phyloP scores from a whole-genome alignment of 352 stramenopile species.

The Globisporangium lucens region DNA sequence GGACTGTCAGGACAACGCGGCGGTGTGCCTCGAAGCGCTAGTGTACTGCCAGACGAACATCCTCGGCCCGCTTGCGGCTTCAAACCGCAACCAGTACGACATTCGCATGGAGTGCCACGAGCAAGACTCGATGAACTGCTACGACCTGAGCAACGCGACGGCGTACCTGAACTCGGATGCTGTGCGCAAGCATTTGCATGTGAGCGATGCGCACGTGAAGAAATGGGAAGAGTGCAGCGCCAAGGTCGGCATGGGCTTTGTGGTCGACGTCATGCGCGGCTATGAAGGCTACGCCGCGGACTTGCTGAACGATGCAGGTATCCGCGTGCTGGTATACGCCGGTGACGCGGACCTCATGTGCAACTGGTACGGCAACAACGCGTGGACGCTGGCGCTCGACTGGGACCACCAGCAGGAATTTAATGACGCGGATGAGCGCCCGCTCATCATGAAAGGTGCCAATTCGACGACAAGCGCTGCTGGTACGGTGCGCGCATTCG shows the following conservation, averaged over 20 bases:
- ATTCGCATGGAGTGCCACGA: conserved; percentile 39
- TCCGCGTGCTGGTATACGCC: conserved; percentile 89
- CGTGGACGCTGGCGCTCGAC: conserved; percentile 63
- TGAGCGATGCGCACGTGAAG: conserved; percentile 14
- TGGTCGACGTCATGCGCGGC: conserved; percentile 73
- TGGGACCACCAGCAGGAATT: conserved; percentile 14
- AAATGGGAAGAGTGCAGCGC: conserved; percentile 87
- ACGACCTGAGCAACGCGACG: conserved; percentile 28
- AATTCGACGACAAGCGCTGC: not conserved
- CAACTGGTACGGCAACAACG: conserved; percentile 92
- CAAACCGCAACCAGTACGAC: conserved; percentile 63
- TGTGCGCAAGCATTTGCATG: conserved; percentile 19
- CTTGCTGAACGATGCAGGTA: conserved; percentile 45
- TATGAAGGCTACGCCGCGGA: conserved; percentile 79
- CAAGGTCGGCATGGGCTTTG: conserved; percentile 82
- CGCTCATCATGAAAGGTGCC: not conserved
- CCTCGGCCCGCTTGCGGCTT: conserved; percentile 30
- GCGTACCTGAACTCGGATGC: conserved; percentile 38
- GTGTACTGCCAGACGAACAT: conserved; percentile 19
- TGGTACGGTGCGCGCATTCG: conserved; percentile 25
- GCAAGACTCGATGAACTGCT: conserved; percentile 19
- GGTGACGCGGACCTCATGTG: conserved; percentile 94
- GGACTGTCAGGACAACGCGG: conserved; percentile 28
- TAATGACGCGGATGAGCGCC: conserved; percentile 9
- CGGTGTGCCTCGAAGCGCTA: conserved; percentile 29